Base-by-base conservation (phyloP, 495 filamentous ascomycete species). In the Oleoguttula mirabilis region DNA sequence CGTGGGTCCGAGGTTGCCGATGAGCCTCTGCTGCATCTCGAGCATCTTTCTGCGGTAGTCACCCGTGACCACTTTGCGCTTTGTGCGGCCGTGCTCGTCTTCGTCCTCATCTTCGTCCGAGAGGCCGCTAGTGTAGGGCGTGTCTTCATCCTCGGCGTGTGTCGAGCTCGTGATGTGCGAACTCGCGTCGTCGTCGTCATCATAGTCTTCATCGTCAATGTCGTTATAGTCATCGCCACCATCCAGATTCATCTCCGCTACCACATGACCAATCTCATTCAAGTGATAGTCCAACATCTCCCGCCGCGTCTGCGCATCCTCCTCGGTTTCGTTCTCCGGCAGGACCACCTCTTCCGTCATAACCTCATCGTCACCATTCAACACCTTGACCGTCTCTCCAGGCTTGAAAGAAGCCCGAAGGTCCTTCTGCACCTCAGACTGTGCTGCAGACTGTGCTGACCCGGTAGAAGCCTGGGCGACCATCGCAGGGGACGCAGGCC, bases 261-360 rank as follows among this genome's bases (percentile, higher is more conserved):
- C 88, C 2, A 98, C 81, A 19, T 83, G 73, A 1, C 84, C 84
- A 40, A 98, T 77, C 51, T 94, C 87, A 32, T 76, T 60, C 59
- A 90, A 73, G 34, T 79, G 79, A 53, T 95, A 96, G 45, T 82
- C 67, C n/a, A 95, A 62, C 90, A 98, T 96, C 50, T 95, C 76
- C 40, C 79, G 75, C 10, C 92, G 82, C 2, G 93, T 60, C n/a
- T 66, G 66, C 8, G 82, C 78, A 55, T 93, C 88, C 48, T 93
- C 87, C 3, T 68, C 60, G 0, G 82, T 74, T 52, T 98, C 92
- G 40, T 82, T 67, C 0, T 75, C 43, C 31, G 69, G 68, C 4
- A 66, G 52, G 16, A 65, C 45, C 3, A 62, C 57, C 10, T 51
- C 54, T 16, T 41, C 45, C 3, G 38, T 45, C 4, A 61, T 35